Evolutionary conservation across 768 basidiomycete species (phyloP).

Genomic region (Austroboletus festivus): DNA sequence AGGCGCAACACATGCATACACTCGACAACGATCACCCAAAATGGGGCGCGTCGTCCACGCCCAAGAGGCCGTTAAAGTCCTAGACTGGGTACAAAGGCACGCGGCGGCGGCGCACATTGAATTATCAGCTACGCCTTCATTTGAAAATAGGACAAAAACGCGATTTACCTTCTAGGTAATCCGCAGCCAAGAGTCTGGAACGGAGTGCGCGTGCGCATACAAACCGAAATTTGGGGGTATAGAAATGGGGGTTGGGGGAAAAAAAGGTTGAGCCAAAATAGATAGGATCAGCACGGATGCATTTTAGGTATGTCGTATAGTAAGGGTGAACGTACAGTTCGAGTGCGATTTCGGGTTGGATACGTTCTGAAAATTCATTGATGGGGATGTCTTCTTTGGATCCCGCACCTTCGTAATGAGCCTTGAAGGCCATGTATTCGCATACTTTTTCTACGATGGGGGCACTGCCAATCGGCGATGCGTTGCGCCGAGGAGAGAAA

Average conservation of each 20-base stretch:
- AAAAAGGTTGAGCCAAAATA: too few relatives aligned
- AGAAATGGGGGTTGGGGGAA: conserved; percentile 7
- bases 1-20: too few relatives aligned
- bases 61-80: not conserved
- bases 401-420: conserved; percentile 66
- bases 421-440: conserved; percentile 87
- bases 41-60: conserved; percentile 1
- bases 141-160: conserved; percentile 15
- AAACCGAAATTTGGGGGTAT: conserved; percentile 1
- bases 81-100: conserved; percentile 14
- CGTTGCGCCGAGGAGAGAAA: not conserved
- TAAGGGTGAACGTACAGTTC: conserved; percentile 88
- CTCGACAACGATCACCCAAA: too few relatives aligned
- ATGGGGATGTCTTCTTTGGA: conserved; percentile 76
- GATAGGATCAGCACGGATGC: conserved; percentile 11
- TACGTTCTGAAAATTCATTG: conserved; percentile 74
- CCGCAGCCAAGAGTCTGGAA: conserved; percentile 56
- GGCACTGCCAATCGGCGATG: conserved; percentile 35
- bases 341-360: conserved; percentile 83
- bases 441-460: conserved; percentile 83
- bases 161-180: conserved; percentile 59
- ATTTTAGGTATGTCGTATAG: not conserved
- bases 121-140: conserved; percentile 2
- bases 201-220: not conserved
- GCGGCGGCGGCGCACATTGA: conserved; percentile 6